Evolutionary conservation across 2,329 filamentous ascomycete species (phyloP), one percentile per base, ranked within the genome.

Genomic region (Sporothrix brunneoviolacea): DNA sequence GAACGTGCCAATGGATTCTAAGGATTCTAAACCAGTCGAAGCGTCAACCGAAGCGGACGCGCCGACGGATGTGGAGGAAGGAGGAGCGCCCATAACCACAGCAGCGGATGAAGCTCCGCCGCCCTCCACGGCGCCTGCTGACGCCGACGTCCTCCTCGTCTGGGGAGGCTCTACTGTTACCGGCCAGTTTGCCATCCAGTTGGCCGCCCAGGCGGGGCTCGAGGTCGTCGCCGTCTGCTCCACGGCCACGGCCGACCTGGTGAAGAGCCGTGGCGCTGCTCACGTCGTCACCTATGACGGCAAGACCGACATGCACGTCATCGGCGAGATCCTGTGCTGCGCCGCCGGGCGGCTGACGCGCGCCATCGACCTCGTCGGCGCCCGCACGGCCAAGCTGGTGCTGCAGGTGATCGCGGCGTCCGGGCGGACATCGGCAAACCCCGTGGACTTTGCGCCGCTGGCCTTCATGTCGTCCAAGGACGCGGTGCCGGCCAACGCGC

Each of bases 111-210:
- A 22, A 44, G 56, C 24, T 28, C 24, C 24, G 6, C 24, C 24
- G 5, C 24, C 10, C 24, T 28, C 24, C 24, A 28, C 24, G 10
- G 6, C 24, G 6, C 28, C 45, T 40, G n/a, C 52, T 27, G 8
- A 18, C 35, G 43, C 48, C 59, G 51, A 54, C 58, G 42, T 44
- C 57, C 32, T 61, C 59, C 54, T 70, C 10, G 61, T 71, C 24
- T 71, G 69, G 69, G 68, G 69, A 30, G 69, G 69, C 19, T 68
- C 66, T 13, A 68, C 68, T 2, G 62, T 68, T 7, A 71, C 68
- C 4, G 69, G 66, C 2, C 67, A 70, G 53, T 70, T 70, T 38
- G 62, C 67, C 8, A 68, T 65, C 10, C 68, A 72, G 54, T 57
- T 71, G 22, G 68, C 68, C 15, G 57, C 50, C 8, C 55, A 61